These are phyloP conservation scores for Avena eriantha DNA, from an alignment of 176 grass and related monocot species.

Conservation along the genomic window DNA sequence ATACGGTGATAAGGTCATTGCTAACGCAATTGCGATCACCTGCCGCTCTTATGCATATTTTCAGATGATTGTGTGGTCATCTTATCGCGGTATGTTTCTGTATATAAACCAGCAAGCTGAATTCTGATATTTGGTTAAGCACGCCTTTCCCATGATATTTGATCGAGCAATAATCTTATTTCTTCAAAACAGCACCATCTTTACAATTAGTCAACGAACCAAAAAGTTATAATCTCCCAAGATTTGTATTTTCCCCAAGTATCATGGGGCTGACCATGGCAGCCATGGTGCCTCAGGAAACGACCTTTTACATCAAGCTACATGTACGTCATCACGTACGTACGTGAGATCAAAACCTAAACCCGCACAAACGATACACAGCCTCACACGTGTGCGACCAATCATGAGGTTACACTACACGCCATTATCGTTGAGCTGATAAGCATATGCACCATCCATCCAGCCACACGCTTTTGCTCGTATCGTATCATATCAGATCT, in stretches of 20 bases:
- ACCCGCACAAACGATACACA: slow-evolving; percentile 1
- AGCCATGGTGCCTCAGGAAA: no score
- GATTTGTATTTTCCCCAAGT: no score
- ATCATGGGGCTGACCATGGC: no score
- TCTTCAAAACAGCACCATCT: no score
- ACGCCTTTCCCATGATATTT: no score
- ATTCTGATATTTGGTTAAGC: background rate
- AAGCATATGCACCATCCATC: slow-evolving; percentile 24
- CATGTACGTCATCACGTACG: slow-evolving; percentile 36
- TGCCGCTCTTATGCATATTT: slow-evolving; percentile 22
- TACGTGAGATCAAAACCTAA: slow-evolving; percentile 46
- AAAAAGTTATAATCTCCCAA: no score
- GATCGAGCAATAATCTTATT: no score
- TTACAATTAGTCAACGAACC: no score
- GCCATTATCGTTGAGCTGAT: slow-evolving; percentile 34
- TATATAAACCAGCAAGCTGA: background rate
- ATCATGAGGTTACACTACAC: slow-evolving; percentile 22
- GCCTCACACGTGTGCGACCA: background rate
- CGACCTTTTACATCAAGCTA: background rate
- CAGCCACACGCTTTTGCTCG: slow-evolving; percentile 15
- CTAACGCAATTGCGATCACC: slow-evolving; percentile 36
- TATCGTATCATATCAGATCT: slow-evolving; percentile 58
- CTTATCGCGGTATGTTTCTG: background rate
- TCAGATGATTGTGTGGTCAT: background rate
- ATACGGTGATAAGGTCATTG: slow-evolving; percentile 39